Conservation (phyloP, 176 grass and related monocot genomes). For the Paspalum vaginatum region DNA sequence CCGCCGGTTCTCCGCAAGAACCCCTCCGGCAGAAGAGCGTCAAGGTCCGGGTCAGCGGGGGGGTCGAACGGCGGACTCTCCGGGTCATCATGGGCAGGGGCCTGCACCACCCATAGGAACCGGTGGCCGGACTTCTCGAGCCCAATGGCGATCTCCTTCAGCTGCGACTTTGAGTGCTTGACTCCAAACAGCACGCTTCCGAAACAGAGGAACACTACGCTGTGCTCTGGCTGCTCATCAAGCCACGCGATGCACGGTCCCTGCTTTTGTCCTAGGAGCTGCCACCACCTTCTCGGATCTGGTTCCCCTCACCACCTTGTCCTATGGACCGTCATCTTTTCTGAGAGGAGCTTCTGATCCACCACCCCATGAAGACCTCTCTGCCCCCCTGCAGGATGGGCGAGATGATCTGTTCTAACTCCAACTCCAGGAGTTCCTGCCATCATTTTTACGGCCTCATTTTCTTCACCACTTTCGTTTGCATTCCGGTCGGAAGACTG, state of each 20-base stretch:
- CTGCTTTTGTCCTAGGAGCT: constrained; percentile 53
- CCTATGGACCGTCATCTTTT: constrained; percentile 39
- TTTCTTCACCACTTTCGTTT: constrained; percentile 27
- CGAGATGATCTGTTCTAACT: constrained; percentile 35
- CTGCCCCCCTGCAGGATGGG: constrained; percentile 15
- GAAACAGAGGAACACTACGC: constrained; percentile 54
- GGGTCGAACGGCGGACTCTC: background rate
- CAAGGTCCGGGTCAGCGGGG: background rate
- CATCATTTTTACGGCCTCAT: constrained; percentile 36
- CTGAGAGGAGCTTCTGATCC: constrained; percentile 18
- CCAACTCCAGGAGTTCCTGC: constrained; percentile 33
- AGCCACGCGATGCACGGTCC: background rate
- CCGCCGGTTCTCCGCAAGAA: background rate
- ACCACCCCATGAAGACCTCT: constrained; percentile 31
- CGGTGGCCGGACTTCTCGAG: background rate
- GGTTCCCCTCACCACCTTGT: constrained; percentile 12
- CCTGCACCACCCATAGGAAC: constrained; percentile 25
- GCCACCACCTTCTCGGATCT: constrained; percentile 20
- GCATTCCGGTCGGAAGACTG: constrained; percentile 44
- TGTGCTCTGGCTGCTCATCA: background rate
- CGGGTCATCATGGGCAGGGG: background rate
- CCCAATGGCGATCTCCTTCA: constrained; percentile 4
- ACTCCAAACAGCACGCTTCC: constrained; percentile 21
- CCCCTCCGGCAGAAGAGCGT: background rate
- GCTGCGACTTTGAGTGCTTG: background rate